These are phyloP conservation scores for Thelonectria olida DNA, from an alignment of 2,329 filamentous ascomycete species.

Conservation along the genomic window DNA sequence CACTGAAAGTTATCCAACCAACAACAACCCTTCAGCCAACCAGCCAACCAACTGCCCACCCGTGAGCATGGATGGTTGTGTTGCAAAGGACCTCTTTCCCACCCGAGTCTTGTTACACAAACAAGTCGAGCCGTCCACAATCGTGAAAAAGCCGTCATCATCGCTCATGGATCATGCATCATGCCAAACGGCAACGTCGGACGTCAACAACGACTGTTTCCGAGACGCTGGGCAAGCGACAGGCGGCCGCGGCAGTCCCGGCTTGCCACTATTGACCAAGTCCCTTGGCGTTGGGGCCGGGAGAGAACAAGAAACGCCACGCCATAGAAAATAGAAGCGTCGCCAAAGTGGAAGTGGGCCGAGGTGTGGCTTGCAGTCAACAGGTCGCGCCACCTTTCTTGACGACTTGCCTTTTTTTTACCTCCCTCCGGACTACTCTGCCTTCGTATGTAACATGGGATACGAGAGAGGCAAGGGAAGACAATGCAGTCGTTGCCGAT, in stretches of 20 bases:
- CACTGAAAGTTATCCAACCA: slow-evolving; percentile 9
- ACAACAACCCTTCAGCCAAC: slow-evolving; percentile 7
- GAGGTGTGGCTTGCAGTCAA: slow-evolving; percentile 18
- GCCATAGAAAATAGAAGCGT: slow-evolving; percentile 4
- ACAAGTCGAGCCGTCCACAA: background rate
- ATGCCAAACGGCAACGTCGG: slow-evolving; percentile 4
- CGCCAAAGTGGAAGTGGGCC: slow-evolving; percentile 15
- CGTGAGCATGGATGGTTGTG: slow-evolving; percentile 8
- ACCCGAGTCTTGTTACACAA: background rate
- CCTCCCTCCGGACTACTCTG: background rate
- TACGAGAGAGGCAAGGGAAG: background rate
- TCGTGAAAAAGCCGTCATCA: background rate
- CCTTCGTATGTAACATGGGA: background rate
- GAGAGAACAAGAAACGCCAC: slow-evolving; percentile 1
- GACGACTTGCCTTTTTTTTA: slow-evolving; percentile 2
- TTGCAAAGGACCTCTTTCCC: slow-evolving; percentile 6
- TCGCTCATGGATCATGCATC: slow-evolving; percentile 4
- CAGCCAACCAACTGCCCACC: slow-evolving; percentile 16
- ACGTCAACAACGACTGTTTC: slow-evolving; percentile 19
- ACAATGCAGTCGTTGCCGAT: slow-evolving; percentile 3
- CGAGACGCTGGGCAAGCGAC: slow-evolving; percentile 22
- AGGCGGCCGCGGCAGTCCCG: slow-evolving; percentile 17
- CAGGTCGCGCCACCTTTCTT: slow-evolving; percentile 11
- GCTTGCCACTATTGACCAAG: slow-evolving; percentile 14
- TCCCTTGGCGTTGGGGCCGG: slow-evolving; percentile 23